Evolutionary conservation across 495 filamentous ascomycete species (phyloP).

Genomic region (Tuber calosporum): DNA sequence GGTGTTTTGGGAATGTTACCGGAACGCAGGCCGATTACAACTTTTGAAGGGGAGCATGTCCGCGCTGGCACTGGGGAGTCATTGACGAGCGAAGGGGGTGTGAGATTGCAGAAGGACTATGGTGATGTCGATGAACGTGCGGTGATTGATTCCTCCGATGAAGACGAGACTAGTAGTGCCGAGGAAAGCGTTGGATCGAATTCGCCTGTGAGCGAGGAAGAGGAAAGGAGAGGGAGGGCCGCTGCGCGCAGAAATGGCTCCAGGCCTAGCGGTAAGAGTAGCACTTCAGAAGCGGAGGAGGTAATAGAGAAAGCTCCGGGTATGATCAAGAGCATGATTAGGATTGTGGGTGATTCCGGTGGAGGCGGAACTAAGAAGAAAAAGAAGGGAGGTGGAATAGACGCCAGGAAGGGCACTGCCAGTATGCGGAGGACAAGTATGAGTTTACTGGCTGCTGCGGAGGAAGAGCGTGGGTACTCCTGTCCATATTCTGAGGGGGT

Average conservation of each 20-base stretch:
- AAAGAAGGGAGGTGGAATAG: slow-evolving; percentile 38
- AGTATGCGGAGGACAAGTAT: slow-evolving; percentile 43
- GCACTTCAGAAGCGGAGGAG: slow-evolving; percentile 48
- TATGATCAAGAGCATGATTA: slow-evolving; percentile 40
- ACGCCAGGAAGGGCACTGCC: slow-evolving; percentile 35
- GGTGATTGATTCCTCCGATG: slow-evolving; percentile 50
- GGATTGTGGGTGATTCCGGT: slow-evolving; percentile 32
- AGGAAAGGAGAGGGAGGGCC: slow-evolving; percentile 42
- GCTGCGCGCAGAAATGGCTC: slow-evolving; percentile 13
- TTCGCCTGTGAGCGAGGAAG: slow-evolving; percentile 49
- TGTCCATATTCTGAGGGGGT: background rate
- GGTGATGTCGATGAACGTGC: slow-evolving; percentile 55
- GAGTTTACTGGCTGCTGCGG: slow-evolving; percentile 60
- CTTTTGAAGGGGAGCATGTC: slow-evolving; percentile 34
- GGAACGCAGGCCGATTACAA: slow-evolving; percentile 41
- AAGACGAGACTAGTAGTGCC: slow-evolving; percentile 46
- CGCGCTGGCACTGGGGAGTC: slow-evolving; percentile 40
- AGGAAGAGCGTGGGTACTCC: slow-evolving; percentile 65
- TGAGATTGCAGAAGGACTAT: slow-evolving; percentile 68
- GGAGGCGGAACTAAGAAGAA: slow-evolving; percentile 42
- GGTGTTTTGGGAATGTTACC: slow-evolving; percentile 35
- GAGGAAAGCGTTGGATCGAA: slow-evolving; percentile 53
- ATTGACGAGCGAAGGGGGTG: slow-evolving; percentile 42
- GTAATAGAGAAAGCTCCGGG: slow-evolving; percentile 40
- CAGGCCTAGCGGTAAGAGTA: slow-evolving; percentile 44